Evolutionary conservation across 2,329 filamentous ascomycete genomes (phyloP).

Genomic region (Dothideomycetes sp.): DNA sequence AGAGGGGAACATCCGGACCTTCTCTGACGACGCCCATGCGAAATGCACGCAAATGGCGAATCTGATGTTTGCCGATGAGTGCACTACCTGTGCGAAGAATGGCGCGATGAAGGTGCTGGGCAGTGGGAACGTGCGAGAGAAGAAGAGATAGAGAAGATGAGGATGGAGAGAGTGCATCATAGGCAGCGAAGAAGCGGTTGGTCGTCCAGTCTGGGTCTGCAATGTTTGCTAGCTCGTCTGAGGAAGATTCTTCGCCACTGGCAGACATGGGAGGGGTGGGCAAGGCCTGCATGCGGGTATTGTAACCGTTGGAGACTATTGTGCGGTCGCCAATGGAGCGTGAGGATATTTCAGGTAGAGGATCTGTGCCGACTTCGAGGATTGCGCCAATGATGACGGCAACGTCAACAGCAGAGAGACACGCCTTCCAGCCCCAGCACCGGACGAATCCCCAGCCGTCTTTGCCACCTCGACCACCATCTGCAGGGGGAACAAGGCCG

Average conservation of each 20-base stretch:
- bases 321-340: slow-evolving; percentile 5
- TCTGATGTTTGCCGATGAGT: slow-evolving; percentile 85
- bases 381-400: slow-evolving; percentile 87
- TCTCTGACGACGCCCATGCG: slow-evolving; percentile 95
- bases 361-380: slow-evolving; percentile 65
- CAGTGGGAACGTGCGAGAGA: slow-evolving; percentile 65
- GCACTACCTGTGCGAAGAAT: slow-evolving; percentile 89
- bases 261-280: slow-evolving; percentile 21
- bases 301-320: slow-evolving; percentile 13
- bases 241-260: slow-evolving; percentile 18
- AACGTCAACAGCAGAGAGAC: slow-evolving; percentile 83
- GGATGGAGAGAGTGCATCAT: slow-evolving; percentile 42
- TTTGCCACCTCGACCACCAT: slow-evolving; percentile 55
- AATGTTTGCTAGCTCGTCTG: slow-evolving; percentile 14
- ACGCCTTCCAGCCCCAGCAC: slow-evolving; percentile 96
- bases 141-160: slow-evolving; percentile 57
- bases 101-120: slow-evolving; percentile 80
- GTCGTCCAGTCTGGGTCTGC: slow-evolving; percentile 34
- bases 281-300: slow-evolving; percentile 16
- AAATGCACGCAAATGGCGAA: slow-evolving; percentile 84
- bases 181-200: slow-evolving; percentile 47
- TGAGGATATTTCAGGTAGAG: slow-evolving; percentile 7
- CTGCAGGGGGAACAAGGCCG: slow-evolving; percentile 73
- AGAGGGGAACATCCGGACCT: slow-evolving; percentile 80
- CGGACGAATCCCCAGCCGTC: slow-evolving; percentile 96